Conservation (phyloP, 345 rosid species). For the Eucalyptus melliodora region DNA sequence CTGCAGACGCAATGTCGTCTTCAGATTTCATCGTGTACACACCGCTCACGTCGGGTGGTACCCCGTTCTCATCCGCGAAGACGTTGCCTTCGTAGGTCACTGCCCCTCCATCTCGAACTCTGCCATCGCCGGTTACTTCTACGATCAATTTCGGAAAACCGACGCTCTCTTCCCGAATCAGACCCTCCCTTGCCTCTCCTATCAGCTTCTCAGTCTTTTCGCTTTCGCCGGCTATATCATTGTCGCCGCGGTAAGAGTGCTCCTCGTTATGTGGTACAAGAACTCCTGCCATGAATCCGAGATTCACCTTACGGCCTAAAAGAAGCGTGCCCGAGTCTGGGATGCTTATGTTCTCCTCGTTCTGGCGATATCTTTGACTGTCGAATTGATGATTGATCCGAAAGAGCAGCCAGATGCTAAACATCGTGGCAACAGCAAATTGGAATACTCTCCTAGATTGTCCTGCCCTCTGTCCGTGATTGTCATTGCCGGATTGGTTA, state of each 20-base stretch:
- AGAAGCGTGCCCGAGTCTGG: not conserved
- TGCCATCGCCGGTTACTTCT: not conserved
- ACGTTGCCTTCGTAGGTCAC: not conserved
- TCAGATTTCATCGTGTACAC: not conserved
- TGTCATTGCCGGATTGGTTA: not conserved
- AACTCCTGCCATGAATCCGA: not conserved
- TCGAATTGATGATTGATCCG: not conserved
- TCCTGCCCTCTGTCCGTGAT: not conserved
- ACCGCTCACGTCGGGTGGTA: not conserved
- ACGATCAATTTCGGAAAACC: not conserved
- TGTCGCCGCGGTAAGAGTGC: not conserved
- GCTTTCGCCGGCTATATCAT: not conserved
- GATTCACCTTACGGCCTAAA: not conserved
- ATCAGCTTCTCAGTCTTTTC: not conserved
- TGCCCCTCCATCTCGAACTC: not conserved
- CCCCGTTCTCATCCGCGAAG: not conserved
- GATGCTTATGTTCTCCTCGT: not conserved
- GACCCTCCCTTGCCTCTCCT: not conserved
- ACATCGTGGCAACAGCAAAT: not conserved
- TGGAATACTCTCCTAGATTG: not conserved
- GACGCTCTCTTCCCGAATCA: not conserved
- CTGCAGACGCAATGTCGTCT: not conserved
- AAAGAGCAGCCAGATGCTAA: not conserved
- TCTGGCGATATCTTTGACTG: not conserved
- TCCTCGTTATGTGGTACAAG: not conserved